Base-by-base conservation (phyloP, 768 basidiomycete species). In the Mycena metata region DNA sequence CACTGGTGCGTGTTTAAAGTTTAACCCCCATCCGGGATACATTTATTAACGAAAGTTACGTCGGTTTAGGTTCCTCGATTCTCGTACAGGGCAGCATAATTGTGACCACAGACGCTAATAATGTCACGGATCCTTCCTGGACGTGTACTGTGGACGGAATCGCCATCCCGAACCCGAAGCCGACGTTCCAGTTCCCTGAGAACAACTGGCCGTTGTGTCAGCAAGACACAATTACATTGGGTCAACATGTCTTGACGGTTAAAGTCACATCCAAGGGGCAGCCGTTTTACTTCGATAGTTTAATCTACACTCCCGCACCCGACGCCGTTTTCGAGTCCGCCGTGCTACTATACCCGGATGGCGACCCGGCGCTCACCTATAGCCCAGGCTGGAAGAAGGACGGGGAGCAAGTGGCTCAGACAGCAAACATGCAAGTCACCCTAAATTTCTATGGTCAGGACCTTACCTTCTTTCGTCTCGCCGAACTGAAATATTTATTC, bases 161-260 rank as follows among this genome's bases (percentile, higher is more conserved):
- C 26, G 73, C 67, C 23, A 73, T 77, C 41, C 65, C 57, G 13
- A 46, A 71, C 9, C 61, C 64, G 10, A 51, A 67, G 17, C 30
- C 30, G 30, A 51, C 60, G 30, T 76, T 75, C 59, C 46, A 45
- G n/a, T 68, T 60, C 23, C 41, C 45, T 17, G 78, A 81, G 50
- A 80, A 80, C 56, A 80, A 79, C 71, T 79, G 77, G 77, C 19
- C 46, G 10, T 63, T 81, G 24, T 81, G 80, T 55, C 52, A 59
- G 8, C 64, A 63, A 17, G 56, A 69, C 30, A 68, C 66, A 43
- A 55, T 79, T 10, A 12, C 57, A n/a, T 75, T 75, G 52, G 72
- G 69, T 11, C 45, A 71, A 10, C 80, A 81, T 55, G 65, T 60
- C 9, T 56, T 80, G 5, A 78, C 72, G 0, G 57, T 80, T 46